Evolutionary conservation across 805 yeast species (phyloP).

Genomic region (Hanseniaspora pseudoguilliermondii): DNA sequence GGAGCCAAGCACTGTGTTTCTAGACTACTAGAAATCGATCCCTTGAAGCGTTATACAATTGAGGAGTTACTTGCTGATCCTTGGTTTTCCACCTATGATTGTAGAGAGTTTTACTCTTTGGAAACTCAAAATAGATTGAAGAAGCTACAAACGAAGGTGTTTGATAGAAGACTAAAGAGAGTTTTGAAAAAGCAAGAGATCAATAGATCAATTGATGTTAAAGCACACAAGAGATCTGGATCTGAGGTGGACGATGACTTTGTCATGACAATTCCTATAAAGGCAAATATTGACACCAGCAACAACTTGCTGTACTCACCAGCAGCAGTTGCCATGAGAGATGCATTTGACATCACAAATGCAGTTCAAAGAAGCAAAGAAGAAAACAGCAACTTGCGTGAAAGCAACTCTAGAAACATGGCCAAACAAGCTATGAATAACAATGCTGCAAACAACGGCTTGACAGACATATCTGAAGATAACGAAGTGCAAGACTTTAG

Average conservation of each 20-base stretch:
- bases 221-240: constrained; percentile 1
- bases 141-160: not conserved
- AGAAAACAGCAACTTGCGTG: constrained; percentile 27
- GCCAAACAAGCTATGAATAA: not conserved
- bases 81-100: constrained; percentile 38
- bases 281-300: constrained; percentile 13
- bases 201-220: constrained; percentile 9
- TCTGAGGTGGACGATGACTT: constrained; percentile 16
- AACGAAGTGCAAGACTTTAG: not conserved
- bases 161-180: constrained; percentile 11
- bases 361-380: constrained; percentile 67
- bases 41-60: constrained; percentile 52
- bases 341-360: constrained; percentile 74
- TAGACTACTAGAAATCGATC: constrained; percentile 56
- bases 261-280: constrained; percentile 20
- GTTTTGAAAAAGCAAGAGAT: constrained; percentile 13
- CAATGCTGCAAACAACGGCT: not conserved
- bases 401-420: not conserved
- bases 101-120: constrained; percentile 13
- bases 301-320: constrained; percentile 39
- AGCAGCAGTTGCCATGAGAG: constrained; percentile 69
- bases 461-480: constrained; percentile 8
- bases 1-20: constrained; percentile 61
- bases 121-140: constrained; percentile 6
- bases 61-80: constrained; percentile 59